Evolutionary conservation across 345 rosid genomes (phyloP).

Genomic region (Acer yangbiense): DNA sequence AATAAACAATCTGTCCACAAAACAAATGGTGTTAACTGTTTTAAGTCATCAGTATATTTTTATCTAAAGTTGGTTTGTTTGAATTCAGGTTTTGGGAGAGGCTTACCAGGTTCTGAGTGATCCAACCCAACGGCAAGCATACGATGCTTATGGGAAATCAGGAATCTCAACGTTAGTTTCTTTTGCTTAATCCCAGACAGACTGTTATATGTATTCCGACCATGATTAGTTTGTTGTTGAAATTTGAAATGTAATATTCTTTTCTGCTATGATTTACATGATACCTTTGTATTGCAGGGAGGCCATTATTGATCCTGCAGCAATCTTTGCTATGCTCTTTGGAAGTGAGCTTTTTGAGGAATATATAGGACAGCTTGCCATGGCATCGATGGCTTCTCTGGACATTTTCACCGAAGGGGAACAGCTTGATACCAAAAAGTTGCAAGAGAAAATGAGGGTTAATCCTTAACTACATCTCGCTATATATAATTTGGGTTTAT

Average conservation of each 20-base stretch:
- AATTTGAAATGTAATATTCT: conserved; percentile 12
- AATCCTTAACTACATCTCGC: neutral
- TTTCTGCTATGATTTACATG: conserved; percentile 20
- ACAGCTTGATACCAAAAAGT: conserved; percentile 74
- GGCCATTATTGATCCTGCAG: conserved; percentile 92
- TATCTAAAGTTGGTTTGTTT: conserved; percentile 17
- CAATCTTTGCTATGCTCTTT: conserved; percentile 94
- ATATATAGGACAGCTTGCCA: conserved; percentile 95
- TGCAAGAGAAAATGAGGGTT: conserved; percentile 95
- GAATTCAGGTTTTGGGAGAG: conserved; percentile 81
- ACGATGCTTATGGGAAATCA: conserved; percentile 87
- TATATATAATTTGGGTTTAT: neutral
- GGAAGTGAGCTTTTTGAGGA: conserved; percentile 98
- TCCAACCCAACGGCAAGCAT: conserved; percentile 88
- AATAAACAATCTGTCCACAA: too few relatives aligned
- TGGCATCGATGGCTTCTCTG: conserved; percentile 99
- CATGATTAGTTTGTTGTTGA: conserved; percentile 10
- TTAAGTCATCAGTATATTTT: neutral
- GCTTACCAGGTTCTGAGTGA: conserved; percentile 97
- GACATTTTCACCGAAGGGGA: conserved; percentile 87
- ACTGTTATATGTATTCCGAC: conserved; percentile 8
- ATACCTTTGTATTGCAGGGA: conserved; percentile 55
- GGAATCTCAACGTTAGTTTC: conserved; percentile 91
- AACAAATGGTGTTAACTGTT: neutral
- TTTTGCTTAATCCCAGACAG: conserved; percentile 25